Base-by-base conservation (phyloP, 768 basidiomycete species). In the Collybia sp. region DNA sequence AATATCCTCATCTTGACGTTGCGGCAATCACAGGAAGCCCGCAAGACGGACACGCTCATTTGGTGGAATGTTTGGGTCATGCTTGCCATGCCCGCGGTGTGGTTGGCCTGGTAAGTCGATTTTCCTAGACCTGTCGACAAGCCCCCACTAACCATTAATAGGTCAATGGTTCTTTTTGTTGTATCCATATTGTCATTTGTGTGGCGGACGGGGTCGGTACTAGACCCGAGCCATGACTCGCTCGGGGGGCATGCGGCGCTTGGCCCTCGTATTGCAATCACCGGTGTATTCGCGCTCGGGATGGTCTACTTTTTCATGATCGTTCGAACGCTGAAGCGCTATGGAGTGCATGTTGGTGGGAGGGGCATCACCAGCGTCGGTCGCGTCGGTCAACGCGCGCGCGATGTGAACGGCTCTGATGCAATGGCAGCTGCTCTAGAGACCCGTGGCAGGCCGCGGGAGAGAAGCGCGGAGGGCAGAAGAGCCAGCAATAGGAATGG, bases 21-120 rank as follows among this genome's bases (percentile, higher is more conserved):
- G 17, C 10, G 10, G 4, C 35, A 37, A 4, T 18, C 4, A n/a
- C 10, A 83, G 79, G 82, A 84, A 55, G 74, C 80, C 9, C 73
- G 75, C 31, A 59, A 58, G 31, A 50, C 49, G 5, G 55, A 53
- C 16, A 52, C 60, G 0, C 45, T 47, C 1, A 60, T 64, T 6
- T 64, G 58, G 53, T 70, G 84, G 84, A 85, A 85, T 49, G 75
- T 81, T 5, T 83, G 82, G 80, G 75, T 85, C 1, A 48, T 84
- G 11, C 67, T 85, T 17, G 77, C 82, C 0, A 70, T 80, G 66
- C 82, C 82, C 0, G 75, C 71, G 0, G 52, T 80, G 12, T 85
- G 80, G 78, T 70, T 84, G 30, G 68, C 77, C 2, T 84, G 81
- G 80, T 78, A 44, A 18, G 55, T 40, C 2, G 17, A 13, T 33